These are phyloP conservation scores for Trichophyton equinum DNA, from an alignment of 2,329 filamentous ascomycete genomes.

Conservation along the genomic window DNA sequence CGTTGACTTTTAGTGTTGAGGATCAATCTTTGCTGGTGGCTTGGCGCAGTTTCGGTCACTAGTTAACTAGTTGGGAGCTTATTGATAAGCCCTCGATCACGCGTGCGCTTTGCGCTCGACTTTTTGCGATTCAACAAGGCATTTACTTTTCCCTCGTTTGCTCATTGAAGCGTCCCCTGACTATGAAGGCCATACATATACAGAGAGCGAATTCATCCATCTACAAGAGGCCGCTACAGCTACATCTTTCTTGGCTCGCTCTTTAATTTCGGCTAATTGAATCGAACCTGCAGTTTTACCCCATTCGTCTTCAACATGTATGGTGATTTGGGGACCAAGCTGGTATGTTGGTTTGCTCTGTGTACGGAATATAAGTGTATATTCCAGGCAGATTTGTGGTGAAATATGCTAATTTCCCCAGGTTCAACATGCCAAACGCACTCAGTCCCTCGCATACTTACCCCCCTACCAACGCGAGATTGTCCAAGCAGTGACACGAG, in stretches of 20 bases:
- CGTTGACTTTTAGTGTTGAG: not conserved
- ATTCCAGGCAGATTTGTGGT: not conserved
- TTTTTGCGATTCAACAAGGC: not conserved
- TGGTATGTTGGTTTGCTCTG: constrained; percentile 43
- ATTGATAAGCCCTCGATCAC: not conserved
- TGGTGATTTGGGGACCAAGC: constrained; percentile 73
- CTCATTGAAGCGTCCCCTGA: not conserved
- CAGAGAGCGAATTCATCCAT: no score
- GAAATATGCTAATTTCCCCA: constrained; percentile 25
- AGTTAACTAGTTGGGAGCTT: not conserved
- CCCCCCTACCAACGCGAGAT: constrained; percentile 88
- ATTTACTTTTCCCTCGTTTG: not conserved
- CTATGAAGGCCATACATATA: not conserved
- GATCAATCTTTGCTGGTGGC: not conserved
- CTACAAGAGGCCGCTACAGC: not conserved
- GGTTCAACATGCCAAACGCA: constrained; percentile 94
- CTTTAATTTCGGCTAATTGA: not conserved
- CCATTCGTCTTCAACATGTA: constrained; percentile 52
- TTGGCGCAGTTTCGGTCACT: not conserved
- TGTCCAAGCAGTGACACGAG: constrained; percentile 73
- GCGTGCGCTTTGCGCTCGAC: not conserved
- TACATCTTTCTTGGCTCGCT: not conserved
- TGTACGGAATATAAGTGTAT: not conserved
- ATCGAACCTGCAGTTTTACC: not conserved
- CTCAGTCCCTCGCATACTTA: constrained; percentile 70